phyloP scores from a whole-genome alignment of 2,329 filamentous ascomycete genomes.

The Calonectria hawksworthii region DNA sequence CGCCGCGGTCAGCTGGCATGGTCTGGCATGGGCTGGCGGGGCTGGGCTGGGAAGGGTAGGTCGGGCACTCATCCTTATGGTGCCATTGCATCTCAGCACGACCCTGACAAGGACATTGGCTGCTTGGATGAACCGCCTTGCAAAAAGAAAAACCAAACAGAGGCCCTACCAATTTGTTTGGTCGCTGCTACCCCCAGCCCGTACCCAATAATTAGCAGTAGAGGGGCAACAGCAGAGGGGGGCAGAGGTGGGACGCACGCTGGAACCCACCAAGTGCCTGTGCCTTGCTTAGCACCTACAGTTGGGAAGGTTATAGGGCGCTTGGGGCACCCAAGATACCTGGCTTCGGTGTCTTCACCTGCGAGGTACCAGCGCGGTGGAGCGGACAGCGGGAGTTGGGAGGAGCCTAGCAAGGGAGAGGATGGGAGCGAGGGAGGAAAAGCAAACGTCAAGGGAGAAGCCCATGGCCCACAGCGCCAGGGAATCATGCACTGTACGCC shows the following conservation, averaged over 20 bases:
- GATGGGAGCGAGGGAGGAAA: slow-evolving; percentile 9
- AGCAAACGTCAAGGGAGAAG: slow-evolving; percentile 16
- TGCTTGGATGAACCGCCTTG: background rate
- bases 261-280: background rate
- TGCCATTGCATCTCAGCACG: background rate
- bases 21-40: slow-evolving; percentile 8
- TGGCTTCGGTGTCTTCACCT: background rate
- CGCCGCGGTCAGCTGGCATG: slow-evolving; percentile 4
- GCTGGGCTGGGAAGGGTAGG: slow-evolving; percentile 5
- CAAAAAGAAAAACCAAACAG: slow-evolving; percentile 9
- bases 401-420: slow-evolving; percentile 6
- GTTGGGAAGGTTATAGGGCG: slow-evolving; percentile 13
- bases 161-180: slow-evolving; percentile 1
- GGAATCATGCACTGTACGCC: slow-evolving; percentile 36
- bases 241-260: slow-evolving; percentile 2
- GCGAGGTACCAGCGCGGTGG: slow-evolving; percentile 3
- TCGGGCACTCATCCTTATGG: slow-evolving; percentile 2
- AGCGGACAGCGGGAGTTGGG: slow-evolving; percentile 9
- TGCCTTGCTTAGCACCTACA: slow-evolving; percentile 8
- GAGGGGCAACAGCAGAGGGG: slow-evolving; percentile 5
- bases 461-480: background rate
- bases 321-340: slow-evolving; percentile 14
- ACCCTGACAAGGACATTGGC: slow-evolving; percentile 6
- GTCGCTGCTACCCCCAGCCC: background rate
- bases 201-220: slow-evolving; percentile 1